phyloP scores from a whole-genome alignment of 352 stramenopile species.

The Pythium myriotylum region DNA sequence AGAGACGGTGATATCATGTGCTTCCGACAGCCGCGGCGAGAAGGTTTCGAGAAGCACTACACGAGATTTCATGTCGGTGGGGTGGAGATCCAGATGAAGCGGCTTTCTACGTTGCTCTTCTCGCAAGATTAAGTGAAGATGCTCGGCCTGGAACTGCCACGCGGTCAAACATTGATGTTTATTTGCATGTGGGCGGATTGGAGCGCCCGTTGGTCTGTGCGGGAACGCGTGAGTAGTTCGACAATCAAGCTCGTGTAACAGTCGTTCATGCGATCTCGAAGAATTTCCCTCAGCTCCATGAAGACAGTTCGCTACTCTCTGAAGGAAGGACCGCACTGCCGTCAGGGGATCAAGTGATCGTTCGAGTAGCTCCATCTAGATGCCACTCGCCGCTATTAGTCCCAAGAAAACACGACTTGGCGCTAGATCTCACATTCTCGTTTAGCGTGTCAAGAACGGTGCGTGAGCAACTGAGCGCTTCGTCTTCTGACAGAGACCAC shows the following conservation, averaged over 20 bases:
- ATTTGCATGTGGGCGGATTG: not conserved
- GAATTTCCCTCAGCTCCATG: too few relatives aligned
- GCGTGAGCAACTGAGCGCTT: not conserved
- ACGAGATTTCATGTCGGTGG: constrained; percentile 4
- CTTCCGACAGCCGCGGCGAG: constrained; percentile 2
- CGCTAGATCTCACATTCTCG: constrained; percentile 3
- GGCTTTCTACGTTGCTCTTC: constrained; percentile 19
- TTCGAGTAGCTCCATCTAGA: too few relatives aligned
- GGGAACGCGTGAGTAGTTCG: too few relatives aligned
- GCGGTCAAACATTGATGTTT: not conserved
- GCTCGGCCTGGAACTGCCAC: constrained; percentile 25
- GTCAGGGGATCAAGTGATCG: too few relatives aligned
- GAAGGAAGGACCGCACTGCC: too few relatives aligned
- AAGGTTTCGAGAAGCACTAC: constrained; percentile 13
- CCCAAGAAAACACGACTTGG: not conserved
- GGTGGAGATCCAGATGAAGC: constrained; percentile 12
- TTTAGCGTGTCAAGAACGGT: constrained; percentile 10
- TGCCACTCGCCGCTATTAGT: too few relatives aligned
- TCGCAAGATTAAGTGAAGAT: constrained; percentile 9
- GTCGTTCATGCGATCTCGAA: too few relatives aligned
- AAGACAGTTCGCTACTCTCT: too few relatives aligned
- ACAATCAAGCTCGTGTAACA: too few relatives aligned
- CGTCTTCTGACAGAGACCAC: constrained; percentile 8
- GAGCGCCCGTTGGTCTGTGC: too few relatives aligned
- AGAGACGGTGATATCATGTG: constrained; percentile 1